Conservation (phyloP, 805 yeast species). For the Deakozyma indianensis region DNA sequence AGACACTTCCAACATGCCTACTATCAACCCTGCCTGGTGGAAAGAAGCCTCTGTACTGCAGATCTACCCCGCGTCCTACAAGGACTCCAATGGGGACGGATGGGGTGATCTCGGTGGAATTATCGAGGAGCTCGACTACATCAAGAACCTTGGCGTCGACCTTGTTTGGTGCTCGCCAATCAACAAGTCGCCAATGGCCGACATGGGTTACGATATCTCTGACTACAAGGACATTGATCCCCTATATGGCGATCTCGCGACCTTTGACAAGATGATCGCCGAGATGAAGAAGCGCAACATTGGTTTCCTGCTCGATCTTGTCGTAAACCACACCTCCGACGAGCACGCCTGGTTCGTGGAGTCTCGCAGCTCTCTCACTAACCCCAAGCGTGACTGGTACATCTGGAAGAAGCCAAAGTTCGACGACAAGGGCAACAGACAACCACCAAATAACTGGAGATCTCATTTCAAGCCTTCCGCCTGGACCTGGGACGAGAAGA, state of each 20-base stretch:
- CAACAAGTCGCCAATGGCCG: slow-evolving; percentile 44
- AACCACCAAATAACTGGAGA: slow-evolving; percentile 44
- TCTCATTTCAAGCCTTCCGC: slow-evolving; percentile 40
- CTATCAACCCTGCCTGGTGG: slow-evolving; percentile 28
- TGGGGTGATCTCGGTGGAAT: slow-evolving; percentile 44
- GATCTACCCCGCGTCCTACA: slow-evolving; percentile 47
- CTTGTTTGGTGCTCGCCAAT: slow-evolving; percentile 45
- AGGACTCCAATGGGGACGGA: slow-evolving; percentile 47
- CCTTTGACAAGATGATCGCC: slow-evolving; percentile 33
- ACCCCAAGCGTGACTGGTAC: slow-evolving; percentile 49
- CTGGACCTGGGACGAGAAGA: slow-evolving; percentile 40
- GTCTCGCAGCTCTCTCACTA: slow-evolving; percentile 33
- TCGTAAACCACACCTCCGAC: slow-evolving; percentile 42
- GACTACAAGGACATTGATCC: slow-evolving; percentile 39
- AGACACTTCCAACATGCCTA: too few species aligned
- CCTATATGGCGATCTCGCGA: slow-evolving; percentile 39
- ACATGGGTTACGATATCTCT: slow-evolving; percentile 49
- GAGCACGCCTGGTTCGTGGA: slow-evolving; percentile 47
- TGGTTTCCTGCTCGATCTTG: slow-evolving; percentile 40
- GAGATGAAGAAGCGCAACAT: slow-evolving; percentile 35
- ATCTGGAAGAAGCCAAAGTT: slow-evolving; percentile 39
- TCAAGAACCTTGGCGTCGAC: slow-evolving; percentile 35
- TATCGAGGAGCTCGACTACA: slow-evolving; percentile 35
- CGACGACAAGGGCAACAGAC: slow-evolving; percentile 34
- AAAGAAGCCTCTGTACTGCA: slow-evolving; percentile 42